These are phyloP conservation scores for Termitomyces sp. DNA, from an alignment of 768 basidiomycete genomes.

Conservation along the genomic window DNA sequence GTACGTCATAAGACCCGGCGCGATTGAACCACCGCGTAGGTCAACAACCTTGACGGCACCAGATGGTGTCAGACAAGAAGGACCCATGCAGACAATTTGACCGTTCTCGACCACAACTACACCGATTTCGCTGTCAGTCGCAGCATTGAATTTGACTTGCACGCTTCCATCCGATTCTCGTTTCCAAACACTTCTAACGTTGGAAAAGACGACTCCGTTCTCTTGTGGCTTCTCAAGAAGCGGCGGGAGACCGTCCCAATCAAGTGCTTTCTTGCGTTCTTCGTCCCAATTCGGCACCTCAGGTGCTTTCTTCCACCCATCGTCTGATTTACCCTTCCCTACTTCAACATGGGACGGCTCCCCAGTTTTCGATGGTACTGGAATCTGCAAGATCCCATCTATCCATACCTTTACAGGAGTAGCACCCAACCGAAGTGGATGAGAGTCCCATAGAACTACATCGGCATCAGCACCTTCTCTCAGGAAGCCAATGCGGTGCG, in stretches of 20 bases:
- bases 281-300: conserved; percentile 56
- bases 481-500: conserved; percentile 68
- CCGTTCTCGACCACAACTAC: conserved; percentile 45
- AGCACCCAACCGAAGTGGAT: conserved; percentile 70
- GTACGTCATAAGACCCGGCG: conserved; percentile 59
- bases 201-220: conserved; percentile 49
- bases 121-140: conserved; percentile 16
- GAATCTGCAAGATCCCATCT: conserved; percentile 76
- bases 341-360: conserved; percentile 34
- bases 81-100: conserved; percentile 44
- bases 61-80: conserved; percentile 21
- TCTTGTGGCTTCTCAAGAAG: conserved; percentile 32
- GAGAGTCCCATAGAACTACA: conserved; percentile 71
- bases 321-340: conserved; percentile 38
- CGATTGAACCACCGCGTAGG: conserved; percentile 61
- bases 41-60: conserved; percentile 37
- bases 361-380: conserved; percentile 31
- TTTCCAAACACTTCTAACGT: conserved; percentile 52
- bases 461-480: conserved; percentile 56
- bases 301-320: conserved; percentile 41
- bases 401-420: conserved; percentile 77
- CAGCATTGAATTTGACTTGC: conserved; percentile 23
- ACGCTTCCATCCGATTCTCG: conserved; percentile 24
- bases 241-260: conserved; percentile 70
- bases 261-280: conserved; percentile 51